These are phyloP conservation scores for Boeremia lycopersici DNA, from an alignment of 2,329 filamentous ascomycete genomes.

Conservation along the genomic window DNA sequence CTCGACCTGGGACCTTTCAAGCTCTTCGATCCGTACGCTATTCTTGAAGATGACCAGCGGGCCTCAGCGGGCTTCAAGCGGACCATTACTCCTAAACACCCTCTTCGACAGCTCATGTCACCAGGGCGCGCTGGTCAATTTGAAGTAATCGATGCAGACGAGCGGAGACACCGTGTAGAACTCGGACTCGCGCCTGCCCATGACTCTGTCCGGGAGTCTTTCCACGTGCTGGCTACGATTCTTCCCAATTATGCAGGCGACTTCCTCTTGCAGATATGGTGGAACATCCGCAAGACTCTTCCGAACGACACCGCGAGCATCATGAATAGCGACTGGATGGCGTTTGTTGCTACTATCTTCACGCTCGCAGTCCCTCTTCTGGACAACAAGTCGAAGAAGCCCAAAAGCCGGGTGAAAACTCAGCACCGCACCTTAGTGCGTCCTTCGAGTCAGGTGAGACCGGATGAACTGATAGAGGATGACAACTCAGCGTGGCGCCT, in stretches of 20 bases:
- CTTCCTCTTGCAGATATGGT: conserved; percentile 47
- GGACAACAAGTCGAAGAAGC: conserved; percentile 35
- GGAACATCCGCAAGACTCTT: conserved; percentile 41
- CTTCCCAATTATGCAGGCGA: conserved; percentile 46
- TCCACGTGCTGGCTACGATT: conserved; percentile 40
- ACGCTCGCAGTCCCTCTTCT: conserved; percentile 46
- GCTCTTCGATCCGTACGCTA: conserved; percentile 43
- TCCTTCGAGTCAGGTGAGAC: conserved; percentile 30
- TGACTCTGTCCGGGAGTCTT: conserved; percentile 35
- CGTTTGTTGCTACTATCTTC: conserved; percentile 50
- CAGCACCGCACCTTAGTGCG: conserved; percentile 33
- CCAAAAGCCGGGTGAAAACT: conserved; percentile 23
- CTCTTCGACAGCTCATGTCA: conserved; percentile 33
- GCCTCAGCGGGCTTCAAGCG: conserved; percentile 43
- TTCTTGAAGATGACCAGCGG: conserved; percentile 36
- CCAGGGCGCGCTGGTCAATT: conserved; percentile 35
- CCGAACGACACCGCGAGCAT: conserved; percentile 16
- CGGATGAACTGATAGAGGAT: conserved; percentile 30
- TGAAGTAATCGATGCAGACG: conserved; percentile 42
- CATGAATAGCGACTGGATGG: conserved; percentile 43
- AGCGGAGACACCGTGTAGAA: conserved; percentile 39
- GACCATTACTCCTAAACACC: conserved; percentile 31
- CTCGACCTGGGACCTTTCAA: conserved; percentile 34
- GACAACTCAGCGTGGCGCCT: conserved; percentile 39
- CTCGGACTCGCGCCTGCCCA: conserved; percentile 40